Evolutionary conservation across 2,329 filamentous ascomycete species (phyloP).

Genomic region (Mycosphaerella sp.): DNA sequence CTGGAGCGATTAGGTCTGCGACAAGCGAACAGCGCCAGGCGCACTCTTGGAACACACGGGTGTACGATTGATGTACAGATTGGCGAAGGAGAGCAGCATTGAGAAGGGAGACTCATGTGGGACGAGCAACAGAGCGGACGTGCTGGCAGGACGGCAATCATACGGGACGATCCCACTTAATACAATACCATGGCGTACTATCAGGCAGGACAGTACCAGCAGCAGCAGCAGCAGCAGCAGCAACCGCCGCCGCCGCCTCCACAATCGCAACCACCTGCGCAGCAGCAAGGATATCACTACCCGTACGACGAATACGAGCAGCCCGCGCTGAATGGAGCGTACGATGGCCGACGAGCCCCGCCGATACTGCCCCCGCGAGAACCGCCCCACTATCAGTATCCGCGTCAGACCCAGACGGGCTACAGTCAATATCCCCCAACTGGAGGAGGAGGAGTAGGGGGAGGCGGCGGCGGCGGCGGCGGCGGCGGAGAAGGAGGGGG

Average conservation of each 20-base stretch:
- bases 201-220: conserved; percentile 45
- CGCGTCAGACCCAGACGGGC: conserved; percentile 24
- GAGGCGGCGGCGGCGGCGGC: neutral
- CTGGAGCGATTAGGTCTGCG: neutral
- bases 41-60: neutral
- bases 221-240: conserved; percentile 19
- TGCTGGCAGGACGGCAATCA: conserved; percentile 14
- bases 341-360: conserved; percentile 17
- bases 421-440: conserved; percentile 20
- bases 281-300: conserved; percentile 22
- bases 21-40: neutral
- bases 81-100: neutral
- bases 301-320: conserved; percentile 24
- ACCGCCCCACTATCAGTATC: conserved; percentile 22
- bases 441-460: too few relatives aligned
- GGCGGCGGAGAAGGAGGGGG: conserved; percentile 20
- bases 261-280: conserved; percentile 3
- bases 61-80: neutral
- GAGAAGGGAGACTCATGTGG: conserved; percentile 3
- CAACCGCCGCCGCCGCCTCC: conserved; percentile 14
- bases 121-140: conserved; percentile 9
- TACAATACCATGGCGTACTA: conserved; percentile 48
- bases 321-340: conserved; percentile 24
- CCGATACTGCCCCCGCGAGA: conserved; percentile 6
- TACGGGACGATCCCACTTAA: conserved; percentile 14